Percentiles rank a stretch among this genome's conserved stretches.
phyloP scores from a whole-genome alignment of 306 rosid genomes.

The Fragaria nilgerrensis region DNA sequence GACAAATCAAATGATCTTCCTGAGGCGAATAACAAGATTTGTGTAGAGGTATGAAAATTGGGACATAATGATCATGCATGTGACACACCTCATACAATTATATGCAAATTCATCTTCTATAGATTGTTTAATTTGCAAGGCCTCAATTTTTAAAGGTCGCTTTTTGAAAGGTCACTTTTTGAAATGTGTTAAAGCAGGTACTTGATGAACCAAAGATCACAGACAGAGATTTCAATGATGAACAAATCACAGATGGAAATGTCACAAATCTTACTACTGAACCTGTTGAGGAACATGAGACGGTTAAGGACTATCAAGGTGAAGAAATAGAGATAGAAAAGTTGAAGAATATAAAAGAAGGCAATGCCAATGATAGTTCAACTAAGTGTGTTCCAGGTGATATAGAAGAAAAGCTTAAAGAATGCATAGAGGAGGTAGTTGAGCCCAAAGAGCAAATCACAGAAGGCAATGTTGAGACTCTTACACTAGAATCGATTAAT shows the following conservation, averaged over 20 bases:
- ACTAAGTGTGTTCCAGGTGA: slow-evolving; percentile 17
- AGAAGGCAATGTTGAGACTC: slow-evolving; percentile 14
- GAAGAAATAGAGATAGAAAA: slow-evolving; percentile 19
- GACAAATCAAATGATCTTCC: neutral
- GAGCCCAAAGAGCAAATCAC: slow-evolving; percentile 5
- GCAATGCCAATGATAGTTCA: slow-evolving; percentile 3
- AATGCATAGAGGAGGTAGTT: slow-evolving; percentile 15
- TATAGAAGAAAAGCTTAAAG: slow-evolving; percentile 1
- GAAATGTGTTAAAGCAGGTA: neutral
- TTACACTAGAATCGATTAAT: slow-evolving; percentile 13
- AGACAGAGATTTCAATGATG: slow-evolving; percentile 11
- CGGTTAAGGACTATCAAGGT: slow-evolving; percentile 13
- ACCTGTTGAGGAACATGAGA: slow-evolving; percentile 16
- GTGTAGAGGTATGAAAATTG: neutral
- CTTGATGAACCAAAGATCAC: slow-evolving; percentile 6
- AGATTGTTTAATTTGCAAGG: neutral
- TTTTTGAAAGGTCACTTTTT: neutral
- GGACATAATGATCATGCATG: neutral
- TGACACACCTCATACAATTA: neutral
- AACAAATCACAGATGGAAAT: slow-evolving; percentile 20
- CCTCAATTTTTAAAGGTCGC: neutral
- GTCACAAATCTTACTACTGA: slow-evolving; percentile 12
- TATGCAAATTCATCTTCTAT: neutral
- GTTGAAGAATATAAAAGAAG: slow-evolving; percentile 18
- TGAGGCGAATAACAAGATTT: neutral